Base-by-base conservation (phyloP, 257 asterid genomes). In the Primulina eburnea region DNA sequence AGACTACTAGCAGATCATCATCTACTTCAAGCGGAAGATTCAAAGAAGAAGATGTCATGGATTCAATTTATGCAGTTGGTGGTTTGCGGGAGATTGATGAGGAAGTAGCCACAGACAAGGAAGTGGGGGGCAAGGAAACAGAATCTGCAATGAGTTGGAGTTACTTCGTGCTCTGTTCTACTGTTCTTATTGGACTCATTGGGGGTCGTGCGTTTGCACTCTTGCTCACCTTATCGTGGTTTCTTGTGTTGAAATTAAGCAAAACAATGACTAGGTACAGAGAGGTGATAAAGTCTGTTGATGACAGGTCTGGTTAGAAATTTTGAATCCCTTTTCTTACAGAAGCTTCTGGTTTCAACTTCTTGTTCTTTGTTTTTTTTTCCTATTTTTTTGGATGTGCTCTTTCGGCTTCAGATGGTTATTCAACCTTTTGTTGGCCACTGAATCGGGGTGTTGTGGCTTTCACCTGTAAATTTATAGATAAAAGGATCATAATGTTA, bases 141-240 rank as follows among this genome's bases (percentile, higher is more conserved):
- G 71, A 62, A 73, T 40, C 29, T 4, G 77, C 66, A 21, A 18
- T 6, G 24, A 35, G 28, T 55, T 73, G 76, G 79, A 77, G 81
- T 29, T 76, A 67, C 70, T 62, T 78, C 57, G 47, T 80, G 5
- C 77, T 83, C 3, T 73, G 83, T 71, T 35, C 82, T 35, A 77
- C 88, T 14, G 84, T 87, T 53, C 96, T 92, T 16, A 61, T 79
- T 6, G 97, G 97, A 14, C 91, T 92, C 8, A 76, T 72, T 9
- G 88, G 84, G 14, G 95, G 96, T 21, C 83, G 90, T 40, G 56
- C 30, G 0, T 75, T 78, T 14, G 96, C 97, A 0, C 73, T 90
- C 67, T 24, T 72, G 64, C 73, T 86, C 40, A 79, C 92, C 26
- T 64, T 88, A 57, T 64, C 71, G 14, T 90, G 92, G 83, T 85